Base-by-base conservation (phyloP, 2,329 filamentous ascomycete species). In the Aspergillus fijiensis region DNA sequence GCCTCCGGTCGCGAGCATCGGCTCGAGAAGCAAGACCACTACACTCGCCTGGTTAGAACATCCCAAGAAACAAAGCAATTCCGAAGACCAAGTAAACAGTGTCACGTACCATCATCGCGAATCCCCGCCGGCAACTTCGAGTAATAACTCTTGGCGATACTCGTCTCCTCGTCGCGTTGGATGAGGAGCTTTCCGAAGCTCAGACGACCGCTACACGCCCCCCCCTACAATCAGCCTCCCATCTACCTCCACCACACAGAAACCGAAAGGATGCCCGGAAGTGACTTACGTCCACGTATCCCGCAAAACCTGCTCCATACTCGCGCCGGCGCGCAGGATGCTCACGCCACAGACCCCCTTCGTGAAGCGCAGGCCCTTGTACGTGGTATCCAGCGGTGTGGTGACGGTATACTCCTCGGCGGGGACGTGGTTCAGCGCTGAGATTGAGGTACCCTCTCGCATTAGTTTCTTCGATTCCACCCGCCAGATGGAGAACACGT, bases 111-210 rank as follows among this genome's bases (percentile, higher is more conserved):
- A 47, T 58, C 52, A 19, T 60, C 48, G 21, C 57, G 54, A 12
- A 74, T 67, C 19, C 63, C 58, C 33, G 51, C 47, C 5, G 72
- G 72, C 19, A 74, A 60, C 49, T 74, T 74, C 19, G 67, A 69
- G 54, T 74, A 74, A 5, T 73, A 61, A n/a, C 71, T 65, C 11
- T 51, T 58, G 3, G 73, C 70, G 5, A 68, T 60, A 31, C 66
- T 65, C 1, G 71, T 74, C 33, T 65, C 61, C 56, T 74, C 72
- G 62, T 75, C 66, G 50, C 73, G 63, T 49, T 74, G 73, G 45
- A 74, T 75, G 16, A 75, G 61, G 27, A 74, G 67, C 57, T 73
- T 72, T 10, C 72, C 73, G 59, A 71, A 73, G 57, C 67, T 72
- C 35, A 74, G 51, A 5, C 68, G 67, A 0, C 69, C 71, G 19